Base-by-base conservation (phyloP, 805 yeast genomes). In the Kodamaea sagamina region DNA sequence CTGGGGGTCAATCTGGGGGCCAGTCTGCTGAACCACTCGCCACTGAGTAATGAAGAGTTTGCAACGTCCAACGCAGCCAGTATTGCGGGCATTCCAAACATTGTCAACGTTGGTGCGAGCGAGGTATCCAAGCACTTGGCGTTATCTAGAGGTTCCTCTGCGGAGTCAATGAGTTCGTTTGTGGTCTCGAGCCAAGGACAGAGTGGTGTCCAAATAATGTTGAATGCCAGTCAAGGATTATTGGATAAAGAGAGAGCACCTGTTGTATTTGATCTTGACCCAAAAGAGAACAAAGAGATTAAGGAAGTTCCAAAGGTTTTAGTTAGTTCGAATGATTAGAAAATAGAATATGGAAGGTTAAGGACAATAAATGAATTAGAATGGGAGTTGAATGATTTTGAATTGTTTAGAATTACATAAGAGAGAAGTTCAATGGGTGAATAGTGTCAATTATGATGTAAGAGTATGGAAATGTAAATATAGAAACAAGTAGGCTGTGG, bases 121-220 rank as follows among this genome's bases (percentile, higher is more conserved):
- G 24, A 21, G n/a, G n/a, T n/a, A 6, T 2, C 28, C 12, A 37
- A 28, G 11, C 26, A 24, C 26, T 21, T 32, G 38, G 39, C 31
- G 5, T 32, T 41, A n/a, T 41, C 39, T 6, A 29, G 44, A n/a
- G 37, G 35, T 2, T 41, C 37, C 3, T 44, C 47, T 8, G 39
- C 22, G 24, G 51, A 47, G 16, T 49, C 51, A 6, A 32, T 47
- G 6, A 24, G 28, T 21, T 47, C 51, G 27, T 45, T 40, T 26
- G 34, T 40, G 5, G 27, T 40, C 3, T 21, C 32, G 21, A 27
- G 26, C 21, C 25, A 29, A 18, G 17, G 36, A 7, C 41, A 18
- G 21, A 22, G 25, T 13, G 43, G 44, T 2, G 38, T 49, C 8
- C 47, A 42, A 27, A 28, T 40, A 3, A 18, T 44, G 8, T 42